Evolutionary conservation across 352 stramenopile species (phyloP), one percentile per base, ranked within the genome.

Genomic region (Phytophthora podocarpi): DNA sequence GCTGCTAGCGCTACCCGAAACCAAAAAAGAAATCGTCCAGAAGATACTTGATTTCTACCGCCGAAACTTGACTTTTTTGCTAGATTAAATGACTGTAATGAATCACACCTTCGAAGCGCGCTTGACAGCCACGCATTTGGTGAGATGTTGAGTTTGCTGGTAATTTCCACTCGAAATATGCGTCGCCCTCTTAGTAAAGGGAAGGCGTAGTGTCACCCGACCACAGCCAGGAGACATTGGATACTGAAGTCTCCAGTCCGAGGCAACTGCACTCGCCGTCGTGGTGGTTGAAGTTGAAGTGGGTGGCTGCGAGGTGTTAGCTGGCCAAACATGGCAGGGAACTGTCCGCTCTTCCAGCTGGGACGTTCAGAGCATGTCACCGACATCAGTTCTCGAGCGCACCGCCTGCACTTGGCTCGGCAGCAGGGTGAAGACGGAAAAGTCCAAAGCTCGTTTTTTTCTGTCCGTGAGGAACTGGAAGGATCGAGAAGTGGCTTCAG

Each of bases 271-370:
- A 63, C 20, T 67, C 11, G 18, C 7, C 23, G 11, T 62, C 49
- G 36, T 56, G 41, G 56, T 54, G 16, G 5, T 59, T 60, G 20
- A 40, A 41, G 24, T 56, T n/a, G n/a, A n/a, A n/a, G n/a, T n/a
- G 36, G 43, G 47, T 54, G 21, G 20, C 35, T 37, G 40, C 42
- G 16, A 62, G 20, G 12, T n/a, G 10, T 39, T 58, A 45, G 37
- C 21, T 49, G 31, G 24, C 30, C 23, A 39, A 36, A 9, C 18
- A 30, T 28, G 36, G 36, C 31, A 53, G 27, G 49, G 48, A 59
- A 64, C 12, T 42, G 36, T 67, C 57, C 53, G 35, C 21, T 59
- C 58, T 45, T 59, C 56, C 63, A 71, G 42, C 63, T 67, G 63
- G 54, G 50, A 57, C 39, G 43, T 67, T 45, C 35, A 63, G 48